Evolutionary conservation across 1,284 basidiomycete species (phyloP).

Genomic region (Cryptococcus neoformans): DNA sequence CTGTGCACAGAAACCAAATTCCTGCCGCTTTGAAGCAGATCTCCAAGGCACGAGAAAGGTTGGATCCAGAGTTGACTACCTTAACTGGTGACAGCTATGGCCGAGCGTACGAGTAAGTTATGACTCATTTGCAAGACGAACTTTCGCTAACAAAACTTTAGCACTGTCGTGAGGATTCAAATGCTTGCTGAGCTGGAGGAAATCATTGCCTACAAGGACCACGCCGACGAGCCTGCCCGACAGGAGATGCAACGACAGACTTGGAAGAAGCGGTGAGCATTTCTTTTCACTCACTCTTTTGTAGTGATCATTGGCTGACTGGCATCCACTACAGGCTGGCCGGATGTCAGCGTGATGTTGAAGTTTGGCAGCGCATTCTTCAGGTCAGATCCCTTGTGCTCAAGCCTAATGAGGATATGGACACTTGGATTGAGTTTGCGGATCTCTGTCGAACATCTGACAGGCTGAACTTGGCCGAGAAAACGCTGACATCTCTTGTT

Average conservation of each 20-base stretch:
- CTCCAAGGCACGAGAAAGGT: slow-evolving; percentile 86
- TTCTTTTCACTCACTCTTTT: not conserved
- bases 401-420: slow-evolving; percentile 88
- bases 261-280: slow-evolving; percentile 82
- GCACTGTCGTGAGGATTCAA: slow-evolving; percentile 94
- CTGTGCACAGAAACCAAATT: slow-evolving; percentile 95
- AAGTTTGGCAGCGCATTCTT: slow-evolving; percentile 97
- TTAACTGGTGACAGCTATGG: slow-evolving; percentile 96
- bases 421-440: slow-evolving; percentile 96
- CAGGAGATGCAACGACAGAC: slow-evolving; percentile 82
- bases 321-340: slow-evolving; percentile 61
- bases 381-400: slow-evolving; percentile 95
- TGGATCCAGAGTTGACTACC: slow-evolving; percentile 89
- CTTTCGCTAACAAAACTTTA: slow-evolving; percentile 44
- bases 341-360: slow-evolving; percentile 97
- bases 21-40: slow-evolving; percentile 87
- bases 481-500: slow-evolving; percentile 91
- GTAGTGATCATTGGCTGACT: not conserved
- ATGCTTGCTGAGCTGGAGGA: slow-evolving; percentile 99
- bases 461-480: slow-evolving; percentile 85
- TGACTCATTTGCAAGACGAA: not conserved
- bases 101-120: slow-evolving; percentile 85
- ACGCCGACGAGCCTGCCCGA: slow-evolving; percentile 88
- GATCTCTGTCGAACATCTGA: slow-evolving; percentile 84
- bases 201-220: slow-evolving; percentile 94